Evolutionary conservation across 345 rosid genomes (phyloP).

Genomic region (Linum tenue): DNA sequence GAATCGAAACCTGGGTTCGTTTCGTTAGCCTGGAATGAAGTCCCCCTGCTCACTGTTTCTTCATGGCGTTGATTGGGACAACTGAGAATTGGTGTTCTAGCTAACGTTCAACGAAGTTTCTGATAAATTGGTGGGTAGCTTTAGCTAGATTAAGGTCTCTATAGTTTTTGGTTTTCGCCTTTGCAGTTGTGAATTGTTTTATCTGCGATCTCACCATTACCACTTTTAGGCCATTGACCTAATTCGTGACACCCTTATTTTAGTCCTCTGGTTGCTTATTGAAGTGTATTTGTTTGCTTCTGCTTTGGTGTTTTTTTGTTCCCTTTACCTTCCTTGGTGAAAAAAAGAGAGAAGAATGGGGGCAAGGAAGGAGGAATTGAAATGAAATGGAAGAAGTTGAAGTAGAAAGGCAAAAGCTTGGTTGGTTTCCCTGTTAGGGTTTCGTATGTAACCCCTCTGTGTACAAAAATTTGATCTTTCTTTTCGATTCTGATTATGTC

Average conservation of each 20-base stretch:
- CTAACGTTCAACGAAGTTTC: neutral
- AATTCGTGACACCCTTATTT: neutral
- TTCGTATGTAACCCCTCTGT: no score
- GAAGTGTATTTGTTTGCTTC: no score
- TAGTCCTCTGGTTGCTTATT: neutral
- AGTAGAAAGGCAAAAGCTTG: neutral
- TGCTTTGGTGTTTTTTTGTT: no score
- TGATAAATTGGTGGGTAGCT: neutral
- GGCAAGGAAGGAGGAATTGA: no score
- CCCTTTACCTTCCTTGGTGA: no score
- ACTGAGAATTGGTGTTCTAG: neutral
- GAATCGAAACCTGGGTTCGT: conserved; percentile 60
- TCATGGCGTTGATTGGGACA: conserved; percentile 56
- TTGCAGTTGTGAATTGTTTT: neutral
- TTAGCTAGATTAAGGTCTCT: neutral
- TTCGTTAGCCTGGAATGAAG: conserved; percentile 71
- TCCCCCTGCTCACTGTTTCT: conserved; percentile 78
- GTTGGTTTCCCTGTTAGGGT: no score
- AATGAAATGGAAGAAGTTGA: no score
- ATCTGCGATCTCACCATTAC: neutral
- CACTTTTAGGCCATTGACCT: neutral
- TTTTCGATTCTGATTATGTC: no score
- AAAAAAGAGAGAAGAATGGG: no score
- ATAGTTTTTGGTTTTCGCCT: neutral
- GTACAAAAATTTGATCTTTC: no score